These are phyloP conservation scores for Pseudogymnoascus pannorum DNA, from an alignment of 2,329 filamentous ascomycete species.

Conservation along the genomic window DNA sequence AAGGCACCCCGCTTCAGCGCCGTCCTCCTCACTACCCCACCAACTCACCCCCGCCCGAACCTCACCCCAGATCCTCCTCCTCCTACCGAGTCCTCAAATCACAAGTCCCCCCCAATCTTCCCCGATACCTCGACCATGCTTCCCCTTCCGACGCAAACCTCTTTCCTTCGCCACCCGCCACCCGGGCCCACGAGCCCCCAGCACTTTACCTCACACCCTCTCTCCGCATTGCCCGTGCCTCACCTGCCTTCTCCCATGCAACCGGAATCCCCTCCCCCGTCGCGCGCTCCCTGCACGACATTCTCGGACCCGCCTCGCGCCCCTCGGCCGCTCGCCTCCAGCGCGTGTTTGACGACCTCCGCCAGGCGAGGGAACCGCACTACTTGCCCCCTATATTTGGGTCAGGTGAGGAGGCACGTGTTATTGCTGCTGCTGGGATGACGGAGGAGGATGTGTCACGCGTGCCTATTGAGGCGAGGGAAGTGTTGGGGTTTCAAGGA, in stretches of 20 bases:
- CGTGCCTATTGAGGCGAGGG: conserved; percentile 45
- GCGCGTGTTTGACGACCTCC: conserved; percentile 47
- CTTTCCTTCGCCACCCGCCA: conserved; percentile 29
- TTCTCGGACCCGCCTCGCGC: conserved; percentile 45
- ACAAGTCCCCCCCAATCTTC: conserved; percentile 41
- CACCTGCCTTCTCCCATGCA: conserved; percentile 47
- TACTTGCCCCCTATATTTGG: conserved; percentile 58
- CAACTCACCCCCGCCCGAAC: conserved; percentile 19
- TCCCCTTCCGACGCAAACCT: conserved; percentile 42
- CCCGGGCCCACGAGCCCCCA: conserved; percentile 42
- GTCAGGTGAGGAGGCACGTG: conserved; percentile 45
- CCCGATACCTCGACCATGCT: conserved; percentile 45
- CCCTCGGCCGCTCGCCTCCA: conserved; percentile 45
- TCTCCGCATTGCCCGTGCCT: conserved; percentile 50
- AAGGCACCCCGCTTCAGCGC: conserved; percentile 33
- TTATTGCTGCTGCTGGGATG: conserved; percentile 50
- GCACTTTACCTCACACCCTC: conserved; percentile 50
- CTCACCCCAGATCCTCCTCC: conserved; percentile 25
- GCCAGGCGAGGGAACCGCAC: conserved; percentile 47
- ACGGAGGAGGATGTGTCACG: conserved; percentile 44
- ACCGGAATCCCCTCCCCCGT: conserved; percentile 42
- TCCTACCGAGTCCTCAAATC: conserved; percentile 50
- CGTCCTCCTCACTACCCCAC: conserved; percentile 32
- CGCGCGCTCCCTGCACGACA: conserved; percentile 45
- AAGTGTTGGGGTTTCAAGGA: conserved; percentile 47